phyloP scores from a whole-genome alignment of 305 asterid genomes.

The Fraxinus paxiana region DNA sequence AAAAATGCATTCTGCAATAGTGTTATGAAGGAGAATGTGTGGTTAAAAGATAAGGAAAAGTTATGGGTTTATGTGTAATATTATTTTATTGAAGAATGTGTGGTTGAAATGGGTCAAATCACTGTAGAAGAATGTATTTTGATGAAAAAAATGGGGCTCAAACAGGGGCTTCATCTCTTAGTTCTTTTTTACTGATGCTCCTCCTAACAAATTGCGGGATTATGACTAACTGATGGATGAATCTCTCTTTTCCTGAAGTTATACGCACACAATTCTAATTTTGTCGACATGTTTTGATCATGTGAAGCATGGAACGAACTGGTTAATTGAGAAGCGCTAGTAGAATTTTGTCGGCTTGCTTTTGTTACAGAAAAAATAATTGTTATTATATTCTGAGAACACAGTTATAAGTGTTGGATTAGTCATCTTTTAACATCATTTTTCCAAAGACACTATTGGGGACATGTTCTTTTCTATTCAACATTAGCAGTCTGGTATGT shows the following conservation, averaged over 20 bases:
- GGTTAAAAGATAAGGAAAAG: not conserved
- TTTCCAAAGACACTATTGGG: not conserved
- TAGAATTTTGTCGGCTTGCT: not conserved
- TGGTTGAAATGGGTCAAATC: not conserved
- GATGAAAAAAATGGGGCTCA: not conserved
- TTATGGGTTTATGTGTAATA: not conserved
- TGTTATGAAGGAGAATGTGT: not conserved
- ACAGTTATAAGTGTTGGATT: not conserved
- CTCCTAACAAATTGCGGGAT: not conserved
- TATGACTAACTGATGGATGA: not conserved
- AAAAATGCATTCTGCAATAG: not conserved
- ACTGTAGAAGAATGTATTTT: not conserved
- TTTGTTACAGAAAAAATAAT: not conserved
- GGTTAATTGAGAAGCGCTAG: not conserved
- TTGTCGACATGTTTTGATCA: not conserved
- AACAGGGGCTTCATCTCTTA: not conserved
- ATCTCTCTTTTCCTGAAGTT: not conserved
- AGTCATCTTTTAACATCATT: not conserved
- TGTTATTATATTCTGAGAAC: not conserved
- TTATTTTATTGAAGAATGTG: not conserved
- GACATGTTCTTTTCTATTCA: not conserved
- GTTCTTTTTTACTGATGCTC: not conserved
- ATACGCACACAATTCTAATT: not conserved
- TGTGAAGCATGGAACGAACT: not conserved
- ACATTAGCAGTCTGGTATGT: not conserved